Evolutionary conservation across 2,329 filamentous ascomycete species (phyloP).

Genomic region (Phialophora tarda): DNA sequence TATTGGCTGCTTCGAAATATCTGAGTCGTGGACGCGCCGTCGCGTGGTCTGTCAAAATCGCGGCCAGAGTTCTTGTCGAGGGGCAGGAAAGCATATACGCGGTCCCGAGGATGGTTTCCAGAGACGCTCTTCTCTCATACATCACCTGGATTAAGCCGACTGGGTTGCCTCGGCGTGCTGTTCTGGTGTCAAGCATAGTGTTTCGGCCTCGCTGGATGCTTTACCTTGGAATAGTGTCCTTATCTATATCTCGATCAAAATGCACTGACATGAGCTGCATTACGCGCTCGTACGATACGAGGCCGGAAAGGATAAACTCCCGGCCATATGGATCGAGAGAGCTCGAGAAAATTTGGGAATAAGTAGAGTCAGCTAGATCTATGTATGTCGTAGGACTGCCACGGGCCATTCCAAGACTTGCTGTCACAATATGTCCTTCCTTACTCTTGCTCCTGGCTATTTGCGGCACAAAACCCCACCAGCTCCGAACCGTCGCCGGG

Average conservation of each 20-base stretch:
- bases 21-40: no score
- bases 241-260: no score
- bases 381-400: slow-evolving; percentile 1
- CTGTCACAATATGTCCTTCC: slow-evolving; percentile 1
- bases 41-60: no score
- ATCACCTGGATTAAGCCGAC: no score
- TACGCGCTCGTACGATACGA: background rate
- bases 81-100: no score
- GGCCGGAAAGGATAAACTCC: background rate
- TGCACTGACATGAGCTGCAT: no score
- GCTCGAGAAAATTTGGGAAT: slow-evolving; percentile 4
- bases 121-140: no score
- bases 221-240: no score
- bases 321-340: background rate
- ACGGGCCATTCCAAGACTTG: background rate
- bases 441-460: slow-evolving; percentile 11
- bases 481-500: background rate
- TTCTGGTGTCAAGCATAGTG: background rate
- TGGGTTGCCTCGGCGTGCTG: no score
- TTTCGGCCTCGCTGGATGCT: no score
- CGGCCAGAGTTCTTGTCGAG: no score
- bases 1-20: background rate
- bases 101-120: no score
- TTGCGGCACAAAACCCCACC: background rate
- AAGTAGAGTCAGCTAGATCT: slow-evolving; percentile 19